Base-by-base conservation (phyloP, 768 basidiomycete genomes). In the Boletales sp. region DNA sequence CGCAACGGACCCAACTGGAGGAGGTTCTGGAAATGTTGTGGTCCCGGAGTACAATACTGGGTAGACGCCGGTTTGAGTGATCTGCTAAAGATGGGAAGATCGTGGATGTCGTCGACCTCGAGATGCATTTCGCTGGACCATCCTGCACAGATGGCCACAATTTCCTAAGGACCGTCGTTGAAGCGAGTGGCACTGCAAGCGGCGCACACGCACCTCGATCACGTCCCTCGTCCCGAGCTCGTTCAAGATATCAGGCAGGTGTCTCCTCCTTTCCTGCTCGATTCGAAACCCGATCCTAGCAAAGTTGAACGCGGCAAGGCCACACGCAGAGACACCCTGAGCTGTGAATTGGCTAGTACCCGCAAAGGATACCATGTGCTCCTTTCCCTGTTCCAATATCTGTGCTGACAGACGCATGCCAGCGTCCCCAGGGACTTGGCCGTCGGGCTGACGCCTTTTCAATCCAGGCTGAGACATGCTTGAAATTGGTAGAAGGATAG, bases 261-360 rank as follows among this genome's bases (percentile, higher is more conserved):
- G 45, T 10, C 34, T 49, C 35, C 25, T 39, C 11, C 8, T 49
- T 18, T 41, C 32, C 8, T 56, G 42, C 9, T 63, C 59, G 25
- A 63, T 55, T n/a, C 57, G 61, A 32, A 83, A 73, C 9, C 75
- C 69, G 8, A 81, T 56, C 46, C 82, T 72, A 11, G 78, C 81
- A 53, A 82, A 84, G 59, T 86, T 86, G 59, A 86, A 64, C 2
- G 81, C 79, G 19, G 85, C 84, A 21, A 87, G 71, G 15, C 86
- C 86, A 53, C 84, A 87, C 3, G 83, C 75, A 37, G 84, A 79
- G 30, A 68, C 56, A 4, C 66, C 64, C 21, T 52, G 66, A 11
- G 73, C 70, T n/a, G 65, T 66, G 51, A 84, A 86, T 55, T 86
- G 84, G 40, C 83, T 78, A 12, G 78, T 74, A 15, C 82, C 79